Base-by-base conservation (phyloP, 2,329 filamentous ascomycete species). In the Pseudogymnoascus verrucosus region DNA sequence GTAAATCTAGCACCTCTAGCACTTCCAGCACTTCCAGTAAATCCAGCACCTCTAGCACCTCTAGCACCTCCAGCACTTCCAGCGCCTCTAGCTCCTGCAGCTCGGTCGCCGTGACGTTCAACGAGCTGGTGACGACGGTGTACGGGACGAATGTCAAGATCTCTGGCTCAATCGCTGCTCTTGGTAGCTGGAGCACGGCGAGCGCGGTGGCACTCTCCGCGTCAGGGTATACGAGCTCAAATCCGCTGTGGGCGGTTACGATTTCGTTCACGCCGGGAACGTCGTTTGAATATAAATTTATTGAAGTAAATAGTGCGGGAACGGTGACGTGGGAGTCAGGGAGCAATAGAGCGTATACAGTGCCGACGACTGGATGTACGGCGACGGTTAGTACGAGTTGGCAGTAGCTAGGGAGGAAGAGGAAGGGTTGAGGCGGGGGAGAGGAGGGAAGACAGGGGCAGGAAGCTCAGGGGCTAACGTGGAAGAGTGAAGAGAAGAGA, bases 131-230 rank as follows among this genome's bases (percentile, higher is more conserved):
- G 19, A 78, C 76, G 0, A 91, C 88, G 0, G 71, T 70, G 1
- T 84, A 73, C 60, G 89, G 88, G 3, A 80, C 91, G 72, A 85
- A 80, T 7, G 79, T 92, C 70, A 89, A 86, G 72, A 73, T 92
- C 11, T 78, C 82, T 0, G 89, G 89, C 16, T 84, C 80, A 63
- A 79, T 81, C 59, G 69, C 78, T 1, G 76, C 81, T 31, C 80
- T 92, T 6, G 88, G 88, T 8, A 79, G 71, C 68, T 91, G 89
- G 89, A 77, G 85, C 66, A 77, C 81, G 0, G 70, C 66, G 47
- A 77, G 75, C 28, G 88, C 83, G 0, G 70, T 89, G 2, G 69
- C 82, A 0, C 77, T 92, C 19, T 82, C 79, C 54, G 84, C 88
- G 1, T 77, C 75, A 14, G 70, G 78, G 16, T 91, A 91, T 71